Conservation (phyloP, 2,329 filamentous ascomycete genomes). For the Cladorrhinum sp. region DNA sequence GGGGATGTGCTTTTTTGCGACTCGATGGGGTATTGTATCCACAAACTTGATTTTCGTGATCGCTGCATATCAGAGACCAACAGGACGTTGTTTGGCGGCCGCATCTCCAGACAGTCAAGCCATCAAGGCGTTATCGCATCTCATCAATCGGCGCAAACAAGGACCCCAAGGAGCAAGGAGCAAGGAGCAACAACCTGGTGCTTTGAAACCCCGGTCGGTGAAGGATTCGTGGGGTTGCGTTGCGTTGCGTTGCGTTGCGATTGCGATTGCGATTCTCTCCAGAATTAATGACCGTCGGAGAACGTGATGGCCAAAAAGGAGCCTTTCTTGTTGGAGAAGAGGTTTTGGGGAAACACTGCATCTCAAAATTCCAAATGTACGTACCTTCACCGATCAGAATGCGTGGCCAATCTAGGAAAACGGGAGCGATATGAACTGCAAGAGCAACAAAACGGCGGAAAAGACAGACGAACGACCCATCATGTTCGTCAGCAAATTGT, state of each 20-base stretch:
- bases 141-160: slow-evolving; percentile 4
- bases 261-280: not conserved
- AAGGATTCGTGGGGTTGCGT: slow-evolving; percentile 3
- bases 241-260: no score
- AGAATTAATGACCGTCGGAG: not conserved
- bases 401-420: not conserved
- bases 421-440: not conserved
- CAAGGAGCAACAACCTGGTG: no score
- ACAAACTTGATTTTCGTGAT: not conserved
- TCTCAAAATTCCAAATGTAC: not conserved
- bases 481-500: not conserved
- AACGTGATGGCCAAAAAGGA: not conserved
- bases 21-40: not conserved
- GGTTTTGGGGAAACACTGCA: not conserved
- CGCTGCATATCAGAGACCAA: not conserved
- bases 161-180: slow-evolving; percentile 1
- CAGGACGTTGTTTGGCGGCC: not conserved
- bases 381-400: not conserved
- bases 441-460: not conserved
- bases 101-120: not conserved
- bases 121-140: not conserved
- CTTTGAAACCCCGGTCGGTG: not conserved
- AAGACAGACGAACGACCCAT: not conserved
- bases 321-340: slow-evolving; percentile 1
- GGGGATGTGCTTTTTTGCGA: not conserved